Conservation (phyloP, 23 red algal species). For the Cyanidioschyzon merolae region DNA sequence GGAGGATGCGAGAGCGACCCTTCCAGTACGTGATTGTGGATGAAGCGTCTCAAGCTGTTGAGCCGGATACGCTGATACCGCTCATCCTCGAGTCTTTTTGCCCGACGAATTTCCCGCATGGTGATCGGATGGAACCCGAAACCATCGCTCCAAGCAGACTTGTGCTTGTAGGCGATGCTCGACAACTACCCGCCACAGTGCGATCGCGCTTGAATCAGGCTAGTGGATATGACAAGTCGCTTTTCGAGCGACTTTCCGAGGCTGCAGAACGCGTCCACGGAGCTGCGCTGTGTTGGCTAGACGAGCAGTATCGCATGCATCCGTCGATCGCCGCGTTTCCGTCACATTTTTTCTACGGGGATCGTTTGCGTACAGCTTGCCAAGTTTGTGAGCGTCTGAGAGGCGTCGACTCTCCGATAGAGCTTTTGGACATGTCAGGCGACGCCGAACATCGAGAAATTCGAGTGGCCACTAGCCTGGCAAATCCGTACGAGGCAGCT, state of each 20-base stretch:
- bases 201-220: slow-evolving; percentile 39
- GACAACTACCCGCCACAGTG: slow-evolving; percentile 89
- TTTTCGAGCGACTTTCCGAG: slow-evolving; percentile 70
- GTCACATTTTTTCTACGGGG: slow-evolving; percentile 65
- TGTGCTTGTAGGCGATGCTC: slow-evolving; percentile 77
- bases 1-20: slow-evolving; percentile 19
- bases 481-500: slow-evolving; percentile 42
- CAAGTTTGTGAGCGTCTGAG: slow-evolving; percentile 38
- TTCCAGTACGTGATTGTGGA: slow-evolving; percentile 73
- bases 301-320: slow-evolving; percentile 98
- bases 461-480: slow-evolving; percentile 17
- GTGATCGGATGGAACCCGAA: background rate
- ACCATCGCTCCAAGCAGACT: slow-evolving; percentile 32
- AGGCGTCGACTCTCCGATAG: slow-evolving; percentile 22
- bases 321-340: slow-evolving; percentile 84
- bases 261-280: background rate
- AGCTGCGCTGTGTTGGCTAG: slow-evolving; percentile 33
- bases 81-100: slow-evolving; percentile 36
- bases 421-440: slow-evolving; percentile 17
- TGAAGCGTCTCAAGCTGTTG: slow-evolving; percentile 66
- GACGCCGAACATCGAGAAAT: slow-evolving; percentile 19
- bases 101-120: slow-evolving; percentile 48
- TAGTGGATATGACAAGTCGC: slow-evolving; percentile 46
- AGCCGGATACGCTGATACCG: slow-evolving; percentile 78
- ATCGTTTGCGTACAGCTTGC: slow-evolving; percentile 23